Conservation (phyloP, 1,284 basidiomycete species). For the Trichosporon sp. region DNA sequence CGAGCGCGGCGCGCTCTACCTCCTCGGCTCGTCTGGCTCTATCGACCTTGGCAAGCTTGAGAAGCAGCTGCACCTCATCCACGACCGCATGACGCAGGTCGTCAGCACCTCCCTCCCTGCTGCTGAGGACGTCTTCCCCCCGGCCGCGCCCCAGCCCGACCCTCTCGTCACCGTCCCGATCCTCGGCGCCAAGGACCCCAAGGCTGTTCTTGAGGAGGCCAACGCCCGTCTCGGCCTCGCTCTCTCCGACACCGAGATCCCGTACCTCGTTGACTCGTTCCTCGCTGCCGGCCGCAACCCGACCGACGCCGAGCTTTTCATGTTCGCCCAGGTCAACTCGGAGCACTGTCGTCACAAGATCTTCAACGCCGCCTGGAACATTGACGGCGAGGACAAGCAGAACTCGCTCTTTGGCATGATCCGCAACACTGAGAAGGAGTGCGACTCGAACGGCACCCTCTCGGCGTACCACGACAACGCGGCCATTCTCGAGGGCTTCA, state of each 20-base stretch:
- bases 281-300: conserved; percentile 76
- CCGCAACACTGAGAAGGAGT: conserved; percentile 81
- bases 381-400: conserved; percentile 71
- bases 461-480: conserved; percentile 99
- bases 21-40: conserved; percentile 61
- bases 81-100: conserved; percentile 95
- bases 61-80: conserved; percentile 68
- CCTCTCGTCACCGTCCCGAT: conserved; percentile 71
- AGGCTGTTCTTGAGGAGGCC: conserved; percentile 67
- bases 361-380: conserved; percentile 96
- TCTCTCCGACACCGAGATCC: conserved; percentile 84
- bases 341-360: conserved; percentile 99
- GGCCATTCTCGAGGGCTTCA: conserved; percentile 82
- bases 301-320: conserved; percentile 97
- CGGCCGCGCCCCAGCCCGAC: conserved; percentile 63
- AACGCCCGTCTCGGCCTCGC: conserved; percentile 89
- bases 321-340: conserved; percentile 99
- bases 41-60: conserved; percentile 39
- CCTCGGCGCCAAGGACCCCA: conserved; percentile 61
- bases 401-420: conserved; percentile 96
- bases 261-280: conserved; percentile 90
- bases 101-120: conserved; percentile 66
- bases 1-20: conserved; percentile 79
- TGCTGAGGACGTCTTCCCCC: conserved; percentile 69
- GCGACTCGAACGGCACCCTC: conserved; percentile 75